These are phyloP conservation scores for Eimeria sp. DNA, from an alignment of 169 alveolate genomes.

Conservation along the genomic window DNA sequence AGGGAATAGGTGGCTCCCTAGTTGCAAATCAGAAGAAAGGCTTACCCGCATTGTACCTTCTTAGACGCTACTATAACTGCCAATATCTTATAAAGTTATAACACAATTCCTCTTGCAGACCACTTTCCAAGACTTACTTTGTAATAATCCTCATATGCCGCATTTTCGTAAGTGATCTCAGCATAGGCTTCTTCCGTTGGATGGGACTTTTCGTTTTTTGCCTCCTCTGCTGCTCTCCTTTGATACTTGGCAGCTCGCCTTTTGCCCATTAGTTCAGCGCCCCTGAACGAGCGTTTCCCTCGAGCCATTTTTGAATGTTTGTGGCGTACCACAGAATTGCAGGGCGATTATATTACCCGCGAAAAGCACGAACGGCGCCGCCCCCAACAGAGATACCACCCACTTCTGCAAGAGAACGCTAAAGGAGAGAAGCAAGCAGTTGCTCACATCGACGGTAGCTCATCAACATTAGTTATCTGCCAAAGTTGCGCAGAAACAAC, in stretches of 20 bases:
- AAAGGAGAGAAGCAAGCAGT: background rate
- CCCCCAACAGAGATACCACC: background rate
- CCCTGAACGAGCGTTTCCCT: slow-evolving; percentile 67
- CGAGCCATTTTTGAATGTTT: slow-evolving; percentile 30
- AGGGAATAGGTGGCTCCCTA: background rate
- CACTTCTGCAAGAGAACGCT: background rate
- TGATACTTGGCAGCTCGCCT: slow-evolving; percentile 58
- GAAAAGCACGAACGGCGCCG: background rate
- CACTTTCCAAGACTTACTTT: slow-evolving; percentile 15
- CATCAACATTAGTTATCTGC: background rate
- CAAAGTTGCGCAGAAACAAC: background rate
- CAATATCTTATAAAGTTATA: too few species aligned
- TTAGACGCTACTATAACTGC: background rate
- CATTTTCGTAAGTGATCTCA: slow-evolving; percentile 70
- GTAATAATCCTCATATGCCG: slow-evolving; percentile 74
- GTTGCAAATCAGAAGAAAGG: background rate
- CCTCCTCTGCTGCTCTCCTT: slow-evolving; percentile 14
- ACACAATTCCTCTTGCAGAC: background rate
- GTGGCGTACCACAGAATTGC: too few species aligned
- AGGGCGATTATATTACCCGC: background rate
- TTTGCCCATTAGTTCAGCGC: slow-evolving; percentile 67
- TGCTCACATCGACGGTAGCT: background rate
- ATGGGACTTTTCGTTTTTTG: background rate
- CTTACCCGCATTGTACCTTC: background rate
- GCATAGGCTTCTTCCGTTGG: slow-evolving; percentile 10